Evolutionary conservation across 177 flowering plant species (phyloP).

Genomic region (Tripterygium wilfordii): DNA sequence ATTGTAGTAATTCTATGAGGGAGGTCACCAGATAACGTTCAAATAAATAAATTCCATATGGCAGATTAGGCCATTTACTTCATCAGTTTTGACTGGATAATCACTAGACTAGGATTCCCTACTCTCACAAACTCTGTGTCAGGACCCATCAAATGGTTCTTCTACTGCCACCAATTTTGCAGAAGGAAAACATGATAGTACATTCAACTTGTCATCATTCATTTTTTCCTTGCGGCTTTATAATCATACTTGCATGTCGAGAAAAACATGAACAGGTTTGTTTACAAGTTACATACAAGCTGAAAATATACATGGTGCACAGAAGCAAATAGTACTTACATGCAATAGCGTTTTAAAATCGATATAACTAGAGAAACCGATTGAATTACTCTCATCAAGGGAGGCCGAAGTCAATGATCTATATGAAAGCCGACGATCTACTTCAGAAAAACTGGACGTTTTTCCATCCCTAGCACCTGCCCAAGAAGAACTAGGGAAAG

Average conservation of each 20-base stretch:
- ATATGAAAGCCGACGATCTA: slow-evolving; percentile 32
- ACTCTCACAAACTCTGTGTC: too few relatives aligned
- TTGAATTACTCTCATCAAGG: slow-evolving; percentile 16
- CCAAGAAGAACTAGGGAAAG: slow-evolving; percentile 3
- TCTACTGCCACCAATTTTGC: too few relatives aligned
- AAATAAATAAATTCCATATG: background rate
- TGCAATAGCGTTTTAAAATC: slow-evolving; percentile 24
- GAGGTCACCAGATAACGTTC: background rate
- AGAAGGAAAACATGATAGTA: background rate
- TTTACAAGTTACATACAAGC: too few relatives aligned
- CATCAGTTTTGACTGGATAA: background rate
- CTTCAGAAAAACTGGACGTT: slow-evolving; percentile 12
- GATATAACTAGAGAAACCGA: slow-evolving; percentile 14
- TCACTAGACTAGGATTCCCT: background rate
- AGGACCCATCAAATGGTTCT: too few relatives aligned
- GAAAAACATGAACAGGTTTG: too few relatives aligned
- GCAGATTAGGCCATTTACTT: too few relatives aligned
- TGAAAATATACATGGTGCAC: too few relatives aligned
- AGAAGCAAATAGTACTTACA: slow-evolving; percentile 29
- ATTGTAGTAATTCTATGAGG: too few relatives aligned
- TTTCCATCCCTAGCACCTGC: slow-evolving; percentile 15
- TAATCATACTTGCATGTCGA: too few relatives aligned
- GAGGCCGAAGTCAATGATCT: slow-evolving; percentile 29
- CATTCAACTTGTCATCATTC: too few relatives aligned
- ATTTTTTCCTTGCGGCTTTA: too few relatives aligned